These are phyloP conservation scores for Prunus padus DNA, from an alignment of 306 rosid species.

Conservation along the genomic window DNA sequence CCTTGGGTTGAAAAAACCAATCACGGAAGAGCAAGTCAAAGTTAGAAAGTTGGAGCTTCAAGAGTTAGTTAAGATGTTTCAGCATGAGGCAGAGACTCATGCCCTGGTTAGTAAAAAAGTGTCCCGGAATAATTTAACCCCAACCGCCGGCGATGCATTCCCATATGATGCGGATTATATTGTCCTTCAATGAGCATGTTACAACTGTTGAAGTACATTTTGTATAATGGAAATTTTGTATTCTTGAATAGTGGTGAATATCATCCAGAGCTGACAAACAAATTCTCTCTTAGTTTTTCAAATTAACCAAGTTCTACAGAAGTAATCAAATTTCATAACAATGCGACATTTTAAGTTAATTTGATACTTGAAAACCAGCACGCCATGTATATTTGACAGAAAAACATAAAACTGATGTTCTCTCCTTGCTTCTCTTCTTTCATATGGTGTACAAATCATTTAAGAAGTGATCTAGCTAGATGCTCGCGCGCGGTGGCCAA, in stretches of 20 bases:
- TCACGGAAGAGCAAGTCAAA: slow-evolving; percentile 55
- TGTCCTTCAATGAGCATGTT: slow-evolving; percentile 27
- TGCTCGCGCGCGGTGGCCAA: slow-evolving; percentile 93
- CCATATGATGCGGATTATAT: slow-evolving; percentile 34
- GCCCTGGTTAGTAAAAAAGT: slow-evolving; percentile 61
- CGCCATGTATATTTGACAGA: slow-evolving; percentile 5
- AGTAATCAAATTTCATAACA: background rate
- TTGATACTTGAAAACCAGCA: slow-evolving; percentile 21
- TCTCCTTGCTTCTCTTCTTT: slow-evolving; percentile 29
- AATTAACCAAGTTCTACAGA: slow-evolving; percentile 11
- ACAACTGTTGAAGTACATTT: background rate
- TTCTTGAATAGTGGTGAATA: too few species aligned
- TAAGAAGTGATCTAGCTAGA: slow-evolving; percentile 86
- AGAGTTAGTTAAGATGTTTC: slow-evolving; percentile 71
- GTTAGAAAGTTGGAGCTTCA: slow-evolving; percentile 81
- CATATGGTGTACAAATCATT: slow-evolving; percentile 39
- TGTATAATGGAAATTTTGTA: background rate
- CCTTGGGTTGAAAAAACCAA: slow-evolving; percentile 74
- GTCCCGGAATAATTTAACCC: slow-evolving; percentile 61
- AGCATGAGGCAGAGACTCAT: slow-evolving; percentile 93
- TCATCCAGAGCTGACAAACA: too few species aligned
- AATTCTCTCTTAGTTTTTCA: background rate
- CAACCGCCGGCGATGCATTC: slow-evolving; percentile 69
- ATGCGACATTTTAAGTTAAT: background rate
- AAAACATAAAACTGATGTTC: slow-evolving; percentile 14